These are phyloP conservation scores for Serpula lacrymans DNA, from an alignment of 768 basidiomycete genomes.

Conservation along the genomic window DNA sequence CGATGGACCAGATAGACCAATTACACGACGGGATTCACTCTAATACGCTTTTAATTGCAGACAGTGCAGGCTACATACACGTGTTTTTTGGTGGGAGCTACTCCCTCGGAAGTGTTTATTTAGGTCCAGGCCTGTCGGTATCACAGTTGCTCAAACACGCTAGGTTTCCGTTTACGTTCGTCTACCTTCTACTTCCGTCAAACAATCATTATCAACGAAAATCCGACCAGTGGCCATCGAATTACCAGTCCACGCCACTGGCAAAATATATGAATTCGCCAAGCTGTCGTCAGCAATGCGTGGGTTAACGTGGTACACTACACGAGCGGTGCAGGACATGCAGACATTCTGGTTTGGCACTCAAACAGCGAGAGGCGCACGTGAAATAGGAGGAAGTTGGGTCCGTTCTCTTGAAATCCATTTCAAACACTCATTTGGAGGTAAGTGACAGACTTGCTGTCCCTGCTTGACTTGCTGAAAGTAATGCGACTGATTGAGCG, in stretches of 20 bases:
- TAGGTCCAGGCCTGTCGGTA: slow-evolving; percentile 30
- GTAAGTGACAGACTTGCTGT: slow-evolving; percentile 36
- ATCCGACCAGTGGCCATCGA: slow-evolving; percentile 44
- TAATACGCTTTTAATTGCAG: too few relatives aligned
- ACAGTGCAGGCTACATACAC: slow-evolving; percentile 58
- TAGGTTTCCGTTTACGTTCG: slow-evolving; percentile 43
- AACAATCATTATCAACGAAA: slow-evolving; percentile 22
- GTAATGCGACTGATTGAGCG: slow-evolving; percentile 30
- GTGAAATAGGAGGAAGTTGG: slow-evolving; percentile 74
- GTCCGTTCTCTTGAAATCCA: slow-evolving; percentile 58
- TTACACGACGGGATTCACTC: too few relatives aligned
- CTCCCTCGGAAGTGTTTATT: slow-evolving; percentile 53
- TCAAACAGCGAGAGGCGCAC: slow-evolving; percentile 60
- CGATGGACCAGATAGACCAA: too few relatives aligned
- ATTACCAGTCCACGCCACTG: slow-evolving; percentile 54
- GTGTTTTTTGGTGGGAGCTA: slow-evolving; percentile 77
- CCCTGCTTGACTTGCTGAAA: neutral
- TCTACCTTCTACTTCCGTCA: slow-evolving; percentile 36
- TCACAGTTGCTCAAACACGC: slow-evolving; percentile 40
- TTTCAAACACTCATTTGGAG: slow-evolving; percentile 63
- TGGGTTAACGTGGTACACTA: slow-evolving; percentile 69
- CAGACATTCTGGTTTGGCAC: slow-evolving; percentile 70
- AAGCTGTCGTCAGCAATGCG: slow-evolving; percentile 64
- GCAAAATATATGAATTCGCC: slow-evolving; percentile 65
- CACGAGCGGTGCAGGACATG: slow-evolving; percentile 73